Evolutionary conservation across 139 green algal genomes (phyloP).

Genomic region (Micromonas pusilla): DNA sequence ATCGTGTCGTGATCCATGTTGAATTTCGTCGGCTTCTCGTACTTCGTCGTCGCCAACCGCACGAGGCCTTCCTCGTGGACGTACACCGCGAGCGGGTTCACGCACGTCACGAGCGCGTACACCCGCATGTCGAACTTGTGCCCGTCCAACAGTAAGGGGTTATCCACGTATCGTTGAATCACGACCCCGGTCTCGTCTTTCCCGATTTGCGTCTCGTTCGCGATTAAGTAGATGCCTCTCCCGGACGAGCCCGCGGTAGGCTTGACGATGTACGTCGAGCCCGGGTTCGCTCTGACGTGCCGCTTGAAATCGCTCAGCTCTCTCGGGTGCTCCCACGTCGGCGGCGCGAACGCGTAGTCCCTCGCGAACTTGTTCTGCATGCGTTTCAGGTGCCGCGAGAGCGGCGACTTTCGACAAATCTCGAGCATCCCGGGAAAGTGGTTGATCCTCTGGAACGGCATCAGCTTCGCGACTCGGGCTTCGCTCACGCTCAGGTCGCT

Average conservation of each 20-base stretch:
- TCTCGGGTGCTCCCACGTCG: slow-evolving; percentile 35
- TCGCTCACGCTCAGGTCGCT: slow-evolving; percentile 35
- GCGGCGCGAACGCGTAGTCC: slow-evolving; percentile 40
- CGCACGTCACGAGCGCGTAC: slow-evolving; percentile 57
- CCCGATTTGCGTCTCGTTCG: slow-evolving; percentile 31
- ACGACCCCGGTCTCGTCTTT: slow-evolving; percentile 28
- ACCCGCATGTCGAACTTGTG: slow-evolving; percentile 55
- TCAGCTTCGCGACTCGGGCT: slow-evolving; percentile 28
- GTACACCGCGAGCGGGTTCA: slow-evolving; percentile 62
- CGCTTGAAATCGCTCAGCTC: slow-evolving; percentile 29
- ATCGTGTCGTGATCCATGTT: slow-evolving; percentile 48
- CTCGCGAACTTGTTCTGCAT: slow-evolving; percentile 35
- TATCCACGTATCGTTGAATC: slow-evolving; percentile 62
- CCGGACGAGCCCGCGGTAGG: slow-evolving; percentile 40
- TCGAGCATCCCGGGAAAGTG: slow-evolving; percentile 68
- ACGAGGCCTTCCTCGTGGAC: slow-evolving; percentile 60
- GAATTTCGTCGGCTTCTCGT: slow-evolving; percentile 40
- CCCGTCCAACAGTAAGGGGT: slow-evolving; percentile 50
- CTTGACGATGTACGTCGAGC: slow-evolving; percentile 51
- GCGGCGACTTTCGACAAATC: slow-evolving; percentile 57
- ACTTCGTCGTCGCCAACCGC: slow-evolving; percentile 58
- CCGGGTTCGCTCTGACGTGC: slow-evolving; percentile 27
- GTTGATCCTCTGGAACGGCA: slow-evolving; percentile 54
- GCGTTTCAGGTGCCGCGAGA: slow-evolving; percentile 35
- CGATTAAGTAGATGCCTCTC: slow-evolving; percentile 49